phyloP scores from a whole-genome alignment of 2,329 filamentous ascomycete genomes.

The Myotisia sp. region DNA sequence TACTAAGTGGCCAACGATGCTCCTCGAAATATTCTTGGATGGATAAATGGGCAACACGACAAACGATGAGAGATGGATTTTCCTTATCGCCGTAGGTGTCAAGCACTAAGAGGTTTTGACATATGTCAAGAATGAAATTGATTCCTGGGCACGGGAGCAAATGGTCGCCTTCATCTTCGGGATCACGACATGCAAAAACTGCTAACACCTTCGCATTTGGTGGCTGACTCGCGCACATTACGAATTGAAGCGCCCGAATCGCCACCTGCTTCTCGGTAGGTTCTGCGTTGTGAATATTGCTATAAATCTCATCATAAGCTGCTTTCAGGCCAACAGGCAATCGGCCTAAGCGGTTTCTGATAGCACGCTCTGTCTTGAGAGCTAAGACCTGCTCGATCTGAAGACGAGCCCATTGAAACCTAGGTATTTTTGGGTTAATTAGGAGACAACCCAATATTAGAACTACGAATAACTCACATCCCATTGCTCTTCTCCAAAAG shows the following conservation, averaged over 20 bases:
- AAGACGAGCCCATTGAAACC: slow-evolving; percentile 23
- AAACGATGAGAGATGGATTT: too few relatives aligned
- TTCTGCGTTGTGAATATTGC: slow-evolving; percentile 9
- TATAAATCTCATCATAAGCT: slow-evolving; percentile 20
- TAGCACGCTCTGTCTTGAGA: slow-evolving; percentile 12
- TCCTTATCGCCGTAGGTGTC: slow-evolving; percentile 10
- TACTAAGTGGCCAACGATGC: neutral
- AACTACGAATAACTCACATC: slow-evolving; percentile 16
- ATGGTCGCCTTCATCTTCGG: too few relatives aligned
- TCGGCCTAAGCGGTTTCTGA: slow-evolving; percentile 17
- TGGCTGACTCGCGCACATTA: slow-evolving; percentile 13
- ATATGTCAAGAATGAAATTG: slow-evolving; percentile 13
- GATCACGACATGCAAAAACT: slow-evolving; percentile 11
- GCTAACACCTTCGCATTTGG: slow-evolving; percentile 10
- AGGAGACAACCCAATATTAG: neutral
- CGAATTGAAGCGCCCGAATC: slow-evolving; percentile 16
- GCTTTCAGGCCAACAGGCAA: slow-evolving; percentile 18
- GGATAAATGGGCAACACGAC: slow-evolving; percentile 17
- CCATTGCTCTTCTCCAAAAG: slow-evolving; percentile 15
- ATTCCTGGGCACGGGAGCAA: too few relatives aligned
- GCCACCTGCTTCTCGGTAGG: slow-evolving; percentile 10
- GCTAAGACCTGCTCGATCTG: slow-evolving; percentile 19
- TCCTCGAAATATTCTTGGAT: slow-evolving; percentile 18
- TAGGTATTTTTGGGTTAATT: slow-evolving; percentile 6
- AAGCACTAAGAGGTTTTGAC: slow-evolving; percentile 16